Evolutionary conservation across 805 yeast genomes (phyloP).

Genomic region (Yamadazyma takamatsuzukensis): DNA sequence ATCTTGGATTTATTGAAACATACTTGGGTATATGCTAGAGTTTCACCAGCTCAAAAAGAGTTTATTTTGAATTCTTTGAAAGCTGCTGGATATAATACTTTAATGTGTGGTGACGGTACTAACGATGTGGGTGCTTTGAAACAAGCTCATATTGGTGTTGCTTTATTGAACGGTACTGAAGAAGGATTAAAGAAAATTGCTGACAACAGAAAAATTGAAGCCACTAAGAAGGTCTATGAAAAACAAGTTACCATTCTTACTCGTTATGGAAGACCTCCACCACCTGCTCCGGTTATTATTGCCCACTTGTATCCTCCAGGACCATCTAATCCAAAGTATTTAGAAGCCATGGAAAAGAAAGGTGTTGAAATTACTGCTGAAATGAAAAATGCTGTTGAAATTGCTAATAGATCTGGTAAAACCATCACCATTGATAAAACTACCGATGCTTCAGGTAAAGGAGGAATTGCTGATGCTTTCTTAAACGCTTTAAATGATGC

Average conservation of each 20-base stretch:
- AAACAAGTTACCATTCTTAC: slow-evolving; percentile 78
- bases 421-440: slow-evolving; percentile 13
- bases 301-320: slow-evolving; percentile 98
- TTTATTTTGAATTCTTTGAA: slow-evolving; percentile 80
- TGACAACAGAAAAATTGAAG: slow-evolving; percentile 70
- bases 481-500: slow-evolving; percentile 50
- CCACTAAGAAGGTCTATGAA: slow-evolving; percentile 63
- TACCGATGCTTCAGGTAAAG: slow-evolving; percentile 25
- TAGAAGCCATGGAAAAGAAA: slow-evolving; percentile 77
- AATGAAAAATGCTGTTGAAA: slow-evolving; percentile 54
- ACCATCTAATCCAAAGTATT: slow-evolving; percentile 80
- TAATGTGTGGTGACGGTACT: slow-evolving; percentile 99
- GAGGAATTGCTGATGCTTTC: slow-evolving; percentile 55
- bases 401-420: slow-evolving; percentile 42
- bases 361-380: slow-evolving; percentile 81
- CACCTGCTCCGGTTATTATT: slow-evolving; percentile 79
- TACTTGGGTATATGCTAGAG: slow-evolving; percentile 97
- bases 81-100: slow-evolving; percentile 83
- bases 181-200: slow-evolving; percentile 87
- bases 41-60: slow-evolving; percentile 94
- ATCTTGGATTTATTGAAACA: slow-evolving; percentile 72
- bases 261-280: slow-evolving; percentile 80
- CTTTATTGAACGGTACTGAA: slow-evolving; percentile 95
- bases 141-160: slow-evolving; percentile 98
- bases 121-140: slow-evolving; percentile 98